A percentile compares a stretch with the other conserved stretches of the same genome.
Evolutionary conservation across 139 green algal species (phyloP).

Genomic region (Protoeuglena noctilucae): DNA sequence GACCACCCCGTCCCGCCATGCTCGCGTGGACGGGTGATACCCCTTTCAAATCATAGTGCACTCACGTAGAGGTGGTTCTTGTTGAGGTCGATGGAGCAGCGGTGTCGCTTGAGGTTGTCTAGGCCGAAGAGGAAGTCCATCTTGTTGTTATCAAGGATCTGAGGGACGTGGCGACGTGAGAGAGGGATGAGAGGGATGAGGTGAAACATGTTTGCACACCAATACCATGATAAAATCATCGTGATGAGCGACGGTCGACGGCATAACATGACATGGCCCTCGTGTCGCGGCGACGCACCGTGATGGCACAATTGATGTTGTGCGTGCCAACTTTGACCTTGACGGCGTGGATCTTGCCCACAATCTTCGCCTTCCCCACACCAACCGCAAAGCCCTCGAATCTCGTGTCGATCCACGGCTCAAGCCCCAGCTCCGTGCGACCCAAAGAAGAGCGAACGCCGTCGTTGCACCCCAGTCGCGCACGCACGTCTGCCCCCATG

Average conservation of each 20-base stretch:
- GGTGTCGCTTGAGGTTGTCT: slow-evolving; percentile 6
- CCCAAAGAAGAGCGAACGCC: too few relatives aligned
- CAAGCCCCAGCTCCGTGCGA: too few relatives aligned
- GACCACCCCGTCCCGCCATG: too few relatives aligned
- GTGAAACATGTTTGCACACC: not conserved
- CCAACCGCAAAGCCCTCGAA: slow-evolving; percentile 2
- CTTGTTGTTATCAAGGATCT: not conserved
- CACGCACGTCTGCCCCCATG: too few relatives aligned
- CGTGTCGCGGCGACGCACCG: not conserved
- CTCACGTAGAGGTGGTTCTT: not conserved
- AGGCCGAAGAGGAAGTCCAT: slow-evolving; percentile 9
- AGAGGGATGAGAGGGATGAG: not conserved
- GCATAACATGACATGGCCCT: too few relatives aligned
- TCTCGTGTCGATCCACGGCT: slow-evolving; percentile 1
- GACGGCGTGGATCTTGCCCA: not conserved
- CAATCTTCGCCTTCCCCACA: not conserved
- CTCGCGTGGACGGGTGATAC: too few relatives aligned
- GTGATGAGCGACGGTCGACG: too few relatives aligned
- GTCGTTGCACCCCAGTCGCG: too few relatives aligned
- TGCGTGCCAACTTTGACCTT: slow-evolving; percentile 1
- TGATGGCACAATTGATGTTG: not conserved
- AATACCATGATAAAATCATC: too few relatives aligned
- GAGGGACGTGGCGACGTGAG: not conserved
- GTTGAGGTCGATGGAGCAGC: slow-evolving; percentile 2
- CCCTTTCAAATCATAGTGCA: not conserved